phyloP scores from a whole-genome alignment of 345 rosid genomes.

The Noccaea caerulescens region DNA sequence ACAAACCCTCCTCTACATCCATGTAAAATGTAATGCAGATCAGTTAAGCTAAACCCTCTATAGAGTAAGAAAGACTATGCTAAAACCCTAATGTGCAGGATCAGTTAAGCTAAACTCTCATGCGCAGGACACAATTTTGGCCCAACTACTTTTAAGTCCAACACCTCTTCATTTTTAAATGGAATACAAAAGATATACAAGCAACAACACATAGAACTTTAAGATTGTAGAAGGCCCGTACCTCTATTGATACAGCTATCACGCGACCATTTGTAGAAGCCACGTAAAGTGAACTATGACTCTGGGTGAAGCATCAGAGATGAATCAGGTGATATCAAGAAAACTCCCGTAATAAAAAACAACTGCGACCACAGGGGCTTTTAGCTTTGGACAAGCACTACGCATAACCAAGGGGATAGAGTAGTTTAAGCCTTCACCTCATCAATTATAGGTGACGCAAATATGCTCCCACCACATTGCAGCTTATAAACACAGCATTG shows the following conservation, averaged over 20 bases:
- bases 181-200: conserved; percentile 3
- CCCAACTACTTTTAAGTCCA: neutral
- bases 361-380: neutral
- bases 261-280: conserved; percentile 88
- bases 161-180: neutral
- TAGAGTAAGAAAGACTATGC: conserved; percentile 14
- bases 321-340: conserved; percentile 24
- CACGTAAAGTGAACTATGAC: conserved; percentile 56
- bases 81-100: too few species aligned
- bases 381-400: conserved; percentile 20
- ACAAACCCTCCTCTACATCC: conserved; percentile 3
- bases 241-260: conserved; percentile 78
- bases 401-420: conserved; percentile 20
- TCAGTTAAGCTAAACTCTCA: too few species aligned
- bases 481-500: conserved; percentile 67
- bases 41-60: conserved; percentile 18
- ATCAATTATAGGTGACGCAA: conserved; percentile 86
- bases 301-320: conserved; percentile 50
- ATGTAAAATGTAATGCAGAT: conserved; percentile 22
- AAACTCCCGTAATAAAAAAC: conserved; percentile 6
- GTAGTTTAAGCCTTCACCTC: conserved; percentile 60
- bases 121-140: neutral
- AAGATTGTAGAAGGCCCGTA: conserved; percentile 37
- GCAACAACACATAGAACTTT: conserved; percentile 6
- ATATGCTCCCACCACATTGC: conserved; percentile 90